Evolutionary conservation across 495 filamentous ascomycete species (phyloP).

Genomic region (Emericellopsis terricola): DNA sequence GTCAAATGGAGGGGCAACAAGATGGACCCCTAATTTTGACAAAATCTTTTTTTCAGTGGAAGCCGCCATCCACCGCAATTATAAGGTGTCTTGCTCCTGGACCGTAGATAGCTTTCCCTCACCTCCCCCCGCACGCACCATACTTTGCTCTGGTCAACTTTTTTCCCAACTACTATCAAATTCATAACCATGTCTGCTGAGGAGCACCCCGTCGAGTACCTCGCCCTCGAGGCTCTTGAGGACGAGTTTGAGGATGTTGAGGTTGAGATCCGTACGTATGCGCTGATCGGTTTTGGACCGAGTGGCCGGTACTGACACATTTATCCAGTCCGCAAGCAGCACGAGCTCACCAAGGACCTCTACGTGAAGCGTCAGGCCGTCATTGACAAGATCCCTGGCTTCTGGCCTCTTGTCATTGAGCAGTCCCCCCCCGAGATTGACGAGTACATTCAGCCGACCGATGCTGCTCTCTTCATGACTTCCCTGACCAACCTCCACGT

Average conservation of each 20-base stretch:
- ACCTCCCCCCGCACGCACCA: too few relatives aligned
- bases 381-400: constrained; percentile 52
- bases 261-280: constrained; percentile 39
- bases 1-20: too few relatives aligned
- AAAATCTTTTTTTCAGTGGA: too few relatives aligned
- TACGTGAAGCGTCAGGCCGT: constrained; percentile 55
- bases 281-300: neutral
- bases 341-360: constrained; percentile 33
- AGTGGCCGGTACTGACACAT: neutral
- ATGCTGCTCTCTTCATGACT: constrained; percentile 46
- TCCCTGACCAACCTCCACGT: constrained; percentile 47
- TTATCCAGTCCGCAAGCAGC: constrained; percentile 37
- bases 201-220: constrained; percentile 26
- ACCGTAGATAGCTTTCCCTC: too few relatives aligned
- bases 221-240: constrained; percentile 45
- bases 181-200: constrained; percentile 21
- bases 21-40: too few relatives aligned
- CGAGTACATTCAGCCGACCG: constrained; percentile 61
- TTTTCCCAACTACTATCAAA: too few relatives aligned
- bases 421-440: constrained; percentile 70
- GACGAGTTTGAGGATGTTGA: constrained; percentile 54
- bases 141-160: too few relatives aligned
- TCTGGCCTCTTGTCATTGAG: constrained; percentile 80
- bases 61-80: too few relatives aligned
- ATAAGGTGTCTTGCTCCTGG: too few relatives aligned